These are phyloP conservation scores for Hyphopichia burtonii DNA, from an alignment of 1,139 yeast species.

Conservation along the genomic window DNA sequence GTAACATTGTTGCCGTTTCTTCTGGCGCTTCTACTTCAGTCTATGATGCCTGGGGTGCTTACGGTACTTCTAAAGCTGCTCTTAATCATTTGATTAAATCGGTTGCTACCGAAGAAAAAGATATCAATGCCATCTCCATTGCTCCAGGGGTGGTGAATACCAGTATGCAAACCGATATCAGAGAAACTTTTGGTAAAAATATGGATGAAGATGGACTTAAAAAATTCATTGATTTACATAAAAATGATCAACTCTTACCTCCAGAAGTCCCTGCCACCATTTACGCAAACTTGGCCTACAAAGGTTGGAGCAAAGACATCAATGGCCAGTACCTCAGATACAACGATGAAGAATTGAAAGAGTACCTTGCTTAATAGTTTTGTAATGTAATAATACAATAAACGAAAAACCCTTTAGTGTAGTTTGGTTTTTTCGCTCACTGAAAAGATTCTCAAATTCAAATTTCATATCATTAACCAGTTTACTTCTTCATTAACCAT, in stretches of 20 bases:
- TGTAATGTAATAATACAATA: too few species aligned
- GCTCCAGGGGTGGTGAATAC: conserved; percentile 97
- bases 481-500: neutral
- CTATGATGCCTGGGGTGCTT: conserved; percentile 82
- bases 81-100: conserved; percentile 70
- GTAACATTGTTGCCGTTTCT: conserved; percentile 71
- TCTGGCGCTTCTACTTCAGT: conserved; percentile 76
- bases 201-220: conserved; percentile 60
- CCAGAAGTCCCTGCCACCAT: conserved; percentile 73
- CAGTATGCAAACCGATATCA: conserved; percentile 74
- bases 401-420: too few species aligned
- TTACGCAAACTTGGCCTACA: conserved; percentile 61
- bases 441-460: neutral
- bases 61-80: conserved; percentile 89
- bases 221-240: conserved; percentile 60
- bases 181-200: conserved; percentile 51
- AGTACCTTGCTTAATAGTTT: conserved; percentile 9
- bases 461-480: neutral
- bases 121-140: conserved; percentile 59
- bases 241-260: conserved; percentile 51
- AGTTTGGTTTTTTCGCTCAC: neutral
- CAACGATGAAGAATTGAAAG: conserved; percentile 40
- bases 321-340: conserved; percentile 69
- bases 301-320: conserved; percentile 52
- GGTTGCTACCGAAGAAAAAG: conserved; percentile 65